A percentile compares a stretch with the other conserved stretches of the same genome.
phyloP scores from a whole-genome alignment of 2,329 filamentous ascomycete genomes.

The Fusarium pseudoanthophilum region DNA sequence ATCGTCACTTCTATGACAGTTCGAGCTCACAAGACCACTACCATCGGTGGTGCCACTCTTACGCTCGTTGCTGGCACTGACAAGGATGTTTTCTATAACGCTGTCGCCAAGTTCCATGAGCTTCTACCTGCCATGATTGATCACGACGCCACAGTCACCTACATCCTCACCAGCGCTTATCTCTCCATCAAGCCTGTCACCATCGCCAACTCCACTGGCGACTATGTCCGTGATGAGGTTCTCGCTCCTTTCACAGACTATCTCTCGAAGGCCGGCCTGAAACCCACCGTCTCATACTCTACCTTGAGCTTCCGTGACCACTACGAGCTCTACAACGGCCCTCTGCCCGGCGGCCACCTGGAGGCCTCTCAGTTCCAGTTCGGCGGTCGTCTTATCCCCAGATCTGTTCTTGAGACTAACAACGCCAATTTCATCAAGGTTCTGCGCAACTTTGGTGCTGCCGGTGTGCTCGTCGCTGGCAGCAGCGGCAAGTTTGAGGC shows the following conservation, averaged over 20 bases:
- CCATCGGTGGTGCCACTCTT: constrained; percentile 1
- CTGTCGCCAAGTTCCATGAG: constrained; percentile 1
- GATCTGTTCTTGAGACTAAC: constrained; percentile 34
- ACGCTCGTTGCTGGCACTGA: background rate
- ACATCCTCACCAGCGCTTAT: constrained; percentile 57
- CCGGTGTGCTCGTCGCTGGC: background rate
- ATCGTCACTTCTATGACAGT: constrained; percentile 66
- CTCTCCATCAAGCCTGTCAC: constrained; percentile 56
- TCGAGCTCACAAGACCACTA: constrained; percentile 53
- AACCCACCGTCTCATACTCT: background rate
- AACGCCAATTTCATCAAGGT: constrained; percentile 1
- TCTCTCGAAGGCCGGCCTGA: background rate
- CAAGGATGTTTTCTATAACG: constrained; percentile 2
- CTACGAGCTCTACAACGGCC: constrained; percentile 55
- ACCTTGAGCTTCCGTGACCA: constrained; percentile 48
- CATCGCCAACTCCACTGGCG: constrained; percentile 52
- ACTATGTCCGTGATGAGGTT: background rate
- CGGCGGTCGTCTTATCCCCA: constrained; percentile 57
- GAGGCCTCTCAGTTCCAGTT: constrained; percentile 44
- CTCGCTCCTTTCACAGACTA: background rate
- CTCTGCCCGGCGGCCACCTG: constrained; percentile 52
- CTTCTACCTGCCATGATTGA: constrained; percentile 59
- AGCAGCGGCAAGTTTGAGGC: background rate
- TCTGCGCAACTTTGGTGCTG: background rate
- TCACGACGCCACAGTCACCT: constrained; percentile 61